These are phyloP conservation scores for Aciculosporium take DNA, from an alignment of 2,329 filamentous ascomycete species.

Conservation along the genomic window DNA sequence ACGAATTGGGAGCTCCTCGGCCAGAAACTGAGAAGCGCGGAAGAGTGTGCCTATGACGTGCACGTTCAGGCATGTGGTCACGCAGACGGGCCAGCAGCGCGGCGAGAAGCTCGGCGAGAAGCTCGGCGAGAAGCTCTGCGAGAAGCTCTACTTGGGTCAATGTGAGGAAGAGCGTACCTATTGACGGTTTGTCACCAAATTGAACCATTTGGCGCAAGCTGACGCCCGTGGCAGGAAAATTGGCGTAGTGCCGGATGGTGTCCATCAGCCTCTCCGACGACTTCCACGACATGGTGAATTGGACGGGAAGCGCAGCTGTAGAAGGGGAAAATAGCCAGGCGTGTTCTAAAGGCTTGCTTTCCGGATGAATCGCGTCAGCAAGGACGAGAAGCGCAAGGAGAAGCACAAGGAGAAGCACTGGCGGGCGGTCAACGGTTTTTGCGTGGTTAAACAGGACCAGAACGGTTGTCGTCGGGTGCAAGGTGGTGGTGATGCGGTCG, in stretches of 20 bases:
- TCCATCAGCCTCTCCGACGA: slow-evolving; percentile 83
- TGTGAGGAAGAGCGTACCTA: slow-evolving; percentile 42
- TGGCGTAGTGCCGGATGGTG: slow-evolving; percentile 93
- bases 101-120: too few relatives aligned
- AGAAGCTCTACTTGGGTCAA: slow-evolving; percentile 40
- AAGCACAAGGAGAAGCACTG: neutral
- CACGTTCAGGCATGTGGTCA: slow-evolving; percentile 6
- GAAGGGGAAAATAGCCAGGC: neutral
- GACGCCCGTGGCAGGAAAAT: slow-evolving; percentile 90
- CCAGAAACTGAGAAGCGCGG: slow-evolving; percentile 93
- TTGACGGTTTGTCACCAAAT: slow-evolving; percentile 87
- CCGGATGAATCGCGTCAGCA: neutral
- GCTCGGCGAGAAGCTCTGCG: too few relatives aligned
- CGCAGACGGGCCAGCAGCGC: too few relatives aligned
- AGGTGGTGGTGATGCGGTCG: neutral
- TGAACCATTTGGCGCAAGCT: slow-evolving; percentile 98
- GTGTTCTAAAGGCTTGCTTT: neutral
- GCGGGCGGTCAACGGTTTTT: too few relatives aligned
- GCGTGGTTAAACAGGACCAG: neutral
- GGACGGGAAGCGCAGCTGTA: slow-evolving; percentile 8
- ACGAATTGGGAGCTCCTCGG: slow-evolving; percentile 93
- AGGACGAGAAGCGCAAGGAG: neutral
- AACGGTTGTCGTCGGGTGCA: neutral
- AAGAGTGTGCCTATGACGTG: slow-evolving; percentile 66
- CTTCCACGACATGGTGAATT: slow-evolving; percentile 73